Percentiles rank a stretch among this genome's conserved stretches.
These are phyloP conservation scores for Aureobasidium sp. DNA, from an alignment of 2,329 filamentous ascomycete species.

Conservation along the genomic window DNA sequence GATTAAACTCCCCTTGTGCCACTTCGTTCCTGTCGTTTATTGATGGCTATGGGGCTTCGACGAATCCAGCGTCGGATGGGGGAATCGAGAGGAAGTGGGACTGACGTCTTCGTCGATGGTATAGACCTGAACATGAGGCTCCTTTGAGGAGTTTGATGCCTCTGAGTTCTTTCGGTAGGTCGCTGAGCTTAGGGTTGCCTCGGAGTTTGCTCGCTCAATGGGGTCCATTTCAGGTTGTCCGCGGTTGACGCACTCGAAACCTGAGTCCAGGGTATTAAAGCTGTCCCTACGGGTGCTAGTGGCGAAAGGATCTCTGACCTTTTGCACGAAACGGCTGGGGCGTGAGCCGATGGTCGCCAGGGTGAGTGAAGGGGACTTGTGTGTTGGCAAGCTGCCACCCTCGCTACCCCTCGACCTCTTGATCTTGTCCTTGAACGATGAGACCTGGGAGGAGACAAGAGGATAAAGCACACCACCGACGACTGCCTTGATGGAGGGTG, in stretches of 20 bases:
- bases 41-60: slow-evolving; percentile 1
- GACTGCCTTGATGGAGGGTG: slow-evolving; percentile 25
- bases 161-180: slow-evolving; percentile 4
- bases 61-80: slow-evolving; percentile 6
- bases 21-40: slow-evolving; percentile 1
- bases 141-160: slow-evolving; percentile 5
- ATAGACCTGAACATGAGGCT: slow-evolving; percentile 5
- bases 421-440: slow-evolving; percentile 11
- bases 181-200: background rate
- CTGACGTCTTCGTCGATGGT: background rate
- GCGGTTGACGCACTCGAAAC: slow-evolving; percentile 9
- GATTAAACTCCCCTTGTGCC: background rate
- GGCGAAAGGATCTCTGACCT: slow-evolving; percentile 10
- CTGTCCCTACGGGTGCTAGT: slow-evolving; percentile 1
- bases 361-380: slow-evolving; percentile 9
- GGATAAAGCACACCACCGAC: slow-evolving; percentile 11
- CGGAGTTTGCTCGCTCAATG: slow-evolving; percentile 4
- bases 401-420: slow-evolving; percentile 3
- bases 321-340: slow-evolving; percentile 7
- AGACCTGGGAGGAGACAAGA: background rate
- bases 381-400: background rate
- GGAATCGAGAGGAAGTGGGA: slow-evolving; percentile 2
- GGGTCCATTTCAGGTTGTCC: slow-evolving; percentile 4
- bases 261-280: slow-evolving; percentile 12
- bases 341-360: slow-evolving; percentile 8